Evolutionary conservation across 2,329 filamentous ascomycete genomes (phyloP), one percentile per base, ranked within the genome.

Genomic region (Drechslera avenae): DNA sequence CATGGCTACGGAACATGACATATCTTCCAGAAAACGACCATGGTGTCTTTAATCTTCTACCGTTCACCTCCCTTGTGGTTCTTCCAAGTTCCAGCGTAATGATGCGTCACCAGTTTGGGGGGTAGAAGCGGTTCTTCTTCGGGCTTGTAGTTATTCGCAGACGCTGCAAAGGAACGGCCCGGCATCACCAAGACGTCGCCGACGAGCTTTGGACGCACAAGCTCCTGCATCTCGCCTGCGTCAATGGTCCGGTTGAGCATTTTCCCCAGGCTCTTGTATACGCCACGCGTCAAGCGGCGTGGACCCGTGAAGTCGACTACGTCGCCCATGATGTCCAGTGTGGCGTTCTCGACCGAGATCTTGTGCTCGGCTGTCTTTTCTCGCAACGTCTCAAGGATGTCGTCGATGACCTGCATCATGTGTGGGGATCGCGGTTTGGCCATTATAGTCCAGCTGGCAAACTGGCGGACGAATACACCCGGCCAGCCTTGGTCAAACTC

Each of bases 401-500:
- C 65, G 0, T 70, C 56, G 37, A 73, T 57, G 2, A 70, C 59
- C 39, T 56, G 54, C 33, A 52, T 30, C 46, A 70, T 57, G 33
- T 71, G 68, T 5, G 60, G 50, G 5, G 52, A 60, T 1, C 54
- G 31, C 1, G 63, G 63, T 42, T 59, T 60, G 1, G 66, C 56
- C 59, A 73, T 60, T 16, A 72, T 68, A 10, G 60, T 68, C 68
- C 68, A 73, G 41, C 46, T 64, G 3, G 63, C 59, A 47, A 73
- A 72, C 45, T 71, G 60, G 21, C 62, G 49, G 8, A 53, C 36
- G 34, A 56, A 63, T 3, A 44, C 26, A 14, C 54, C 45, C 16
- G 48, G 45, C 53, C 62, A 64, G 4, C 64, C 63, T 18, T 54
- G 26, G 45, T 77, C 74, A 28, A 73, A 72, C 39, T 76, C 75